Evolutionary conservation across 352 stramenopile species (phyloP).

Genomic region (Phytopythium mirpurense): DNA sequence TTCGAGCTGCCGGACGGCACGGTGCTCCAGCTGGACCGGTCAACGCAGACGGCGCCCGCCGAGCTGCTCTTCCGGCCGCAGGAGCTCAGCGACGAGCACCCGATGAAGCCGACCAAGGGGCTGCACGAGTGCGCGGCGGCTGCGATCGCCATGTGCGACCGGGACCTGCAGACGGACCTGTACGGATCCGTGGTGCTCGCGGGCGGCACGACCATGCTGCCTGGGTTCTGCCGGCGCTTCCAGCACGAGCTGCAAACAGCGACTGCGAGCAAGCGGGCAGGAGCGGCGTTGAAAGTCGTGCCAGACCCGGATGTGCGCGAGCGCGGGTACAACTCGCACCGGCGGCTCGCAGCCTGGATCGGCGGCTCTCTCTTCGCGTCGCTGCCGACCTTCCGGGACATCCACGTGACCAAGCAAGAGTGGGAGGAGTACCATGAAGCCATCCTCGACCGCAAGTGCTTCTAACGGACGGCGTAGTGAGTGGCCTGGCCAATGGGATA

Average conservation of each 20-base stretch:
- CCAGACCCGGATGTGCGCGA: slow-evolving; percentile 74
- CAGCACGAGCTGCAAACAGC: slow-evolving; percentile 51
- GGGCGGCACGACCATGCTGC: slow-evolving; percentile 82
- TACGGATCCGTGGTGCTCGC: slow-evolving; percentile 71
- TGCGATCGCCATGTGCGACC: slow-evolving; percentile 87
- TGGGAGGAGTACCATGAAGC: slow-evolving; percentile 88
- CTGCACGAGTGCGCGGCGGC: slow-evolving; percentile 82
- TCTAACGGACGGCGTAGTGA: slow-evolving; percentile 21
- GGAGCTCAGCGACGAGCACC: slow-evolving; percentile 93
- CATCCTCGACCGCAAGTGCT: slow-evolving; percentile 83
- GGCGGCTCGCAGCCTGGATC: slow-evolving; percentile 84
- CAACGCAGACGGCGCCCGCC: slow-evolving; percentile 59
- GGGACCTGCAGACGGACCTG: slow-evolving; percentile 79
- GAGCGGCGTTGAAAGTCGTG: slow-evolving; percentile 48
- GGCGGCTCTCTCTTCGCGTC: slow-evolving; percentile 88
- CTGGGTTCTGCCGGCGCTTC: slow-evolving; percentile 77
- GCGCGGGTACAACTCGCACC: slow-evolving; percentile 84
- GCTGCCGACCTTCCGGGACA: slow-evolving; percentile 82
- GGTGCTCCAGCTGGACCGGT: slow-evolving; percentile 72
- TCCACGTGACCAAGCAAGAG: slow-evolving; percentile 86
- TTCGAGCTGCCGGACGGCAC: slow-evolving; percentile 87
- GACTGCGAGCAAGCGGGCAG: slow-evolving; percentile 13
- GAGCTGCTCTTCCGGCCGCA: slow-evolving; percentile 84
- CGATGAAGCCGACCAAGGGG: slow-evolving; percentile 41
- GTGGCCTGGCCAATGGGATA: no score